phyloP scores from a whole-genome alignment of 2,329 filamentous ascomycete genomes.

The Pseudogymnoascus sp. region DNA sequence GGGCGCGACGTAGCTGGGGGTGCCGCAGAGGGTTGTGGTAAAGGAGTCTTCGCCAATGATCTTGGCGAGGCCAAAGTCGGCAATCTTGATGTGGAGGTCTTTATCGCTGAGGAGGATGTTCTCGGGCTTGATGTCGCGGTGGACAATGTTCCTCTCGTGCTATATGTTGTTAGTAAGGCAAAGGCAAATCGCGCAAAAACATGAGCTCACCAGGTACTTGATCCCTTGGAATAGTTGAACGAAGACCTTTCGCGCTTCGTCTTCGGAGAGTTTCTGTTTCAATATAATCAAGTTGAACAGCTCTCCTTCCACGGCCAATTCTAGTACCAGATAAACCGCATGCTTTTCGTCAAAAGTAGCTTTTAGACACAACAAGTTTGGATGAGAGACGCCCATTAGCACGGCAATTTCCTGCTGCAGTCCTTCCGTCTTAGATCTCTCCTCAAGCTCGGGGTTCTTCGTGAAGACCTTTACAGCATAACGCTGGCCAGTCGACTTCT shows the following conservation, averaged over 20 bases:
- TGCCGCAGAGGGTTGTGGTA: conserved; percentile 91
- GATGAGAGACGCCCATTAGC: conserved; percentile 93
- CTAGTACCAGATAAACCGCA: conserved; percentile 83
- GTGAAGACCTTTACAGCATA: conserved; percentile 96
- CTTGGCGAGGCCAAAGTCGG: conserved; percentile 94
- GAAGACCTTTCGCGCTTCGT: conserved; percentile 80
- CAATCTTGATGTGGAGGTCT: conserved; percentile 79
- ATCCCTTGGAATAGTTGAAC: conserved; percentile 86
- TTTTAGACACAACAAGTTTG: conserved; percentile 85
- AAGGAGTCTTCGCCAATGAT: conserved; percentile 99
- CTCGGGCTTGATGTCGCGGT: conserved; percentile 95
- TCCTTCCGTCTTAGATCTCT: conserved; percentile 75
- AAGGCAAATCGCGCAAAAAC: background rate
- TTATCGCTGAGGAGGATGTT: conserved; percentile 89
- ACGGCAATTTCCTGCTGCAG: conserved; percentile 95
- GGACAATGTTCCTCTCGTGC: conserved; percentile 96
- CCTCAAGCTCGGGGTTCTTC: conserved; percentile 73
- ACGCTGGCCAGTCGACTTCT: conserved; percentile 72
- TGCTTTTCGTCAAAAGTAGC: conserved; percentile 90
- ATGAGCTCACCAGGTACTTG: conserved; percentile 77
- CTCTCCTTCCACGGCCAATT: conserved; percentile 87
- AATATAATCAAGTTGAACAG: conserved; percentile 92
- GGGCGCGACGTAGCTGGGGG: conserved; percentile 94
- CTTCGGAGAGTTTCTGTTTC: conserved; percentile 80
- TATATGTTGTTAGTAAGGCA: conserved; percentile 35